A percentile compares a stretch with the other conserved stretches of the same genome.
These are phyloP conservation scores for Erodium texanum DNA, from an alignment of 441 rosid species.

Conservation along the genomic window DNA sequence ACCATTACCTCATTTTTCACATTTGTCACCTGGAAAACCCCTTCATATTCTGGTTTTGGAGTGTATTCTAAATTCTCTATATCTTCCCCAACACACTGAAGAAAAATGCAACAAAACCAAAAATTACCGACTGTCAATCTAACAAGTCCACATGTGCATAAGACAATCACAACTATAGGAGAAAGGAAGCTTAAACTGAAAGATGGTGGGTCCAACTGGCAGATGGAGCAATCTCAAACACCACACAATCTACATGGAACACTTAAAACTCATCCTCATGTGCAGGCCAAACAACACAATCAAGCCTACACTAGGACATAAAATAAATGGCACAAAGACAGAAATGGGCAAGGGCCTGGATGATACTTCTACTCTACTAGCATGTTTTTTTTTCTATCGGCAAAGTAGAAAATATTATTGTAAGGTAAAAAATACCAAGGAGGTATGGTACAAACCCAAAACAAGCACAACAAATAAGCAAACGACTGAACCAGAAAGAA, in stretches of 20 bases:
- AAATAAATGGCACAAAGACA: background rate
- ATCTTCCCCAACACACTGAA: slow-evolving; percentile 90
- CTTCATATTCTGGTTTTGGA: slow-evolving; percentile 97
- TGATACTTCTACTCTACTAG: background rate
- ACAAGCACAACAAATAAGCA: too few relatives aligned
- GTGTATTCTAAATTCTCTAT: slow-evolving; percentile 91
- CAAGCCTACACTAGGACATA: background rate
- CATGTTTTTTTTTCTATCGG: background rate
- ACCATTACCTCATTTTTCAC: slow-evolving; percentile 65
- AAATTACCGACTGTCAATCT: slow-evolving; percentile 2
- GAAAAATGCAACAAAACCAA: slow-evolving; percentile 17
- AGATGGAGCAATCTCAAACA: slow-evolving; percentile 7
- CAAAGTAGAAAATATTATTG: too few relatives aligned
- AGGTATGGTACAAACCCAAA: too few relatives aligned
- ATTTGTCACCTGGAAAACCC: slow-evolving; percentile 76
- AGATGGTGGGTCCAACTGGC: background rate
- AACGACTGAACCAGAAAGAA: too few relatives aligned
- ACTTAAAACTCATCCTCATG: background rate
- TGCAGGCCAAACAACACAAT: slow-evolving; percentile 5
- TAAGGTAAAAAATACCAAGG: too few relatives aligned
- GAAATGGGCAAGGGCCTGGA: slow-evolving; percentile 2
- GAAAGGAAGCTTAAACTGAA: slow-evolving; percentile 1
- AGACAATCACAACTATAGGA: background rate
- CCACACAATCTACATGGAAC: slow-evolving; percentile 3
- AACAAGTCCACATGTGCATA: background rate